Base-by-base conservation (phyloP, 2,329 filamentous ascomycete genomes). In the Claviceps africana region DNA sequence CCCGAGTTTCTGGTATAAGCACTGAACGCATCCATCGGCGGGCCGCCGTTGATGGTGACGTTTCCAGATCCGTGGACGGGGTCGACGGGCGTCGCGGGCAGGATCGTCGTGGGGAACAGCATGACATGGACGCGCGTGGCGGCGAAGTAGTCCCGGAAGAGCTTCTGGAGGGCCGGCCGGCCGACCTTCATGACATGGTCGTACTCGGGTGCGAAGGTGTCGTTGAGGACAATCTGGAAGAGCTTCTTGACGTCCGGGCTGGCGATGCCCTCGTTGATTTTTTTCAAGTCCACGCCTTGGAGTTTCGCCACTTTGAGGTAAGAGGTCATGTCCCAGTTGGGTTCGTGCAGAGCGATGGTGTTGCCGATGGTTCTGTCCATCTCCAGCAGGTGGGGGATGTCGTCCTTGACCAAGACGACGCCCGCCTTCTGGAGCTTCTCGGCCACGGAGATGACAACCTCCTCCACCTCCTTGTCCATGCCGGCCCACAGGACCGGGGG, bases 11-110 rank as follows among this genome's bases (percentile, higher is more conserved):
- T 47, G 13, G 44, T 53, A 40, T 56, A 57, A 2, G 51, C 50
- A 11, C 15, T 39, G 47, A 57, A 57, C 2, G 55, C 47, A 11
- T 48, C 15, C 17, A 54, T 46, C 1, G 53, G 56, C 4, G 55
- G 55, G 4, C 55, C 56, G 28, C 52, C 56, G 39, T 57, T 57
- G 50, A 57, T 49, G 21, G 56, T 54, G 4, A 57, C 53, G 28
- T 53, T 54, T 19, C 56, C 55, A 11, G 54, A 56, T 4, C 55
- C 53, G 31, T 56, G 13, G 8, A 51, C 28, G 13, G 43, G 30
- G 37, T 57, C 55, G 0, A 57, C 56, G 1, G 54, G 55, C 3
- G 48, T 54, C 17, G 56, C 56, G n/a, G 56, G 55, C 25, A 57
- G 46, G 4, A 54, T 51, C 5, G 56, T 57, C 9, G 56, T 56